Percentiles rank a stretch among this genome's conserved stretches.
Conservation (phyloP, 2,329 filamentous ascomycete genomes). For the Scytalidium sp. region DNA sequence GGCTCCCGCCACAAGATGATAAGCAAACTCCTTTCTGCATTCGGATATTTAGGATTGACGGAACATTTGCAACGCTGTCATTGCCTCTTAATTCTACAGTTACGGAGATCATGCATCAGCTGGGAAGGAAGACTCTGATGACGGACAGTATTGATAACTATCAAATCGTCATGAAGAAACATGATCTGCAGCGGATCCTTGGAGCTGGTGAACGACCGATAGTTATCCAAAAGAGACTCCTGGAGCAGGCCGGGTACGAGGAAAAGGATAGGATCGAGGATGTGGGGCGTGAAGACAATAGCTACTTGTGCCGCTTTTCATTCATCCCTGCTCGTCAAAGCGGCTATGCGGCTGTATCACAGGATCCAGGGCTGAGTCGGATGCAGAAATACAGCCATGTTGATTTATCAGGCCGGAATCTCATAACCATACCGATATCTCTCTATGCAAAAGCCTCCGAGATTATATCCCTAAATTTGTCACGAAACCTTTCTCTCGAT, state of each 20-base stretch:
- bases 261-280: slow-evolving; percentile 86
- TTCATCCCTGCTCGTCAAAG: slow-evolving; percentile 88
- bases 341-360: slow-evolving; percentile 69
- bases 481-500: slow-evolving; percentile 85
- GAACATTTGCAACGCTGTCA: slow-evolving; percentile 90
- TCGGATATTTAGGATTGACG: slow-evolving; percentile 89
- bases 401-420: slow-evolving; percentile 83
- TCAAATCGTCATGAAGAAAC: slow-evolving; percentile 91
- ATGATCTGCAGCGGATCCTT: slow-evolving; percentile 82
- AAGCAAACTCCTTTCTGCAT: slow-evolving; percentile 82
- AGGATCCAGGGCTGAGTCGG: slow-evolving; percentile 79
- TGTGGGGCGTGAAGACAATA: slow-evolving; percentile 93
- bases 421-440: slow-evolving; percentile 91
- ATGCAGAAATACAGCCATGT: slow-evolving; percentile 92
- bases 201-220: slow-evolving; percentile 77
- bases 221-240: slow-evolving; percentile 83
- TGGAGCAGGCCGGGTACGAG: slow-evolving; percentile 90
- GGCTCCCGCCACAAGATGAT: slow-evolving; percentile 68
- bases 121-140: slow-evolving; percentile 92
- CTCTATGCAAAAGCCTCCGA: slow-evolving; percentile 89
- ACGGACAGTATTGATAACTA: slow-evolving; percentile 91
- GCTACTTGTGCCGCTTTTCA: slow-evolving; percentile 92
- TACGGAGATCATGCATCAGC: slow-evolving; percentile 79
- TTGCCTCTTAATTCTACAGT: slow-evolving; percentile 82
- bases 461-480: slow-evolving; percentile 93